Evolutionary conservation across 2,329 filamentous ascomycete genomes (phyloP), one percentile per base, ranked within the genome.

Genomic region (Alternaria arborescens): DNA sequence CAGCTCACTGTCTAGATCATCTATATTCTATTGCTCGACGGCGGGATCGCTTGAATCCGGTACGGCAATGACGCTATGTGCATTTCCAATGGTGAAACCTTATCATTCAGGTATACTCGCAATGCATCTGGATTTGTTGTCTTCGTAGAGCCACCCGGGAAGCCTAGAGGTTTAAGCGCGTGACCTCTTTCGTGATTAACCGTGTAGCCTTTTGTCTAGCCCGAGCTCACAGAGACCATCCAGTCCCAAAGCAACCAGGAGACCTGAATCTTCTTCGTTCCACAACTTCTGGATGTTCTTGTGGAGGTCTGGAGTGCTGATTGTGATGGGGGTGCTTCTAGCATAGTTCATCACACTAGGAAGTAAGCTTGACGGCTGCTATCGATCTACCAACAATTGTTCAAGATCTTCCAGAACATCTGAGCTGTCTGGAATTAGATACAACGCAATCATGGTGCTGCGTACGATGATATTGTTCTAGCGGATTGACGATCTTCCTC

Each of bases 391-490:
- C 5, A 7, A 36, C 6, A 36, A 5, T 14, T 12, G 1, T 12
- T 14, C 14, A 14, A 36, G 0, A 16, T 7, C 2, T 5, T 36
- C 0, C 1, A 16, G 2, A 36, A 2, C 12, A 1, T 7, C 28
- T 32, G 0, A 32, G 18, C n/a, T 16, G 18, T 6, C 28, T 16
- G 18, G 3, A 22, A 1, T 7, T 2, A n/a, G 32, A 3, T 2
- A 6, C 3, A 32, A 2, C 1, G 11, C 32, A 2, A 1, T 18
- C 20, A 8, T 14, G 1, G 1, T 3, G 11, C 18, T 4, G 34
- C 34, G 0, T 38, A n/a, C 1, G 34, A 10, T 38, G 16, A 18
- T 47, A 28, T 11, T 2, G 44, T 14, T 1, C 7, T 32, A 2
- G 3, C 11, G 2, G n/a, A 5, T 3, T 4, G n/a, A 18, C 14